Evolutionary conservation across 1,139 yeast genomes (phyloP), one percentile per base, ranked within the genome.

Genomic region (Saccharomyces hybrid): DNA sequence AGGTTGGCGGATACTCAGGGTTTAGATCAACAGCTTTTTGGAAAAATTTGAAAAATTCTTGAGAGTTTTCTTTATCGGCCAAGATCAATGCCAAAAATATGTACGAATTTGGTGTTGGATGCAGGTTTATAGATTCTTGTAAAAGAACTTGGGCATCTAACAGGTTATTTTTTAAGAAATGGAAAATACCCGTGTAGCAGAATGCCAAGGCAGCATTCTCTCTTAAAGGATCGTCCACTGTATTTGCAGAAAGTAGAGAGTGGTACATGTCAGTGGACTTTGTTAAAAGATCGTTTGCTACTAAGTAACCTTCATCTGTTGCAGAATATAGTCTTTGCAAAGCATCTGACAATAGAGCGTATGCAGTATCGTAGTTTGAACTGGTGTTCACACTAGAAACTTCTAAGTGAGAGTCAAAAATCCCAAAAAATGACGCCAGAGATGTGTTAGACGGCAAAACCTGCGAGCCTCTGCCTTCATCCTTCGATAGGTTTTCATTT

Each of bases 371-470:
- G 4, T 7, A 13, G 13, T 7, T 13, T 32, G 27, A 42, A n/a
- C 50, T 84, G 84, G 53, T 67, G 72, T 55, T 67, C 57, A 53
- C 64, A 57, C 9, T 62, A 62, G 29, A 68, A 54, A 16, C 16
- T 32, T 59, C 51, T 6, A 61, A 56, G 55, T 71, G 74, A 25
- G 64, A 61, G 46, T 66, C 60, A 56, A 72, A 71, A 41, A 73
- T 90, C 61, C 88, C 87, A 66, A 89, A 83, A 77, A 88, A 90
- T 1, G 96, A 84, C 51, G 88, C 80, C 63, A 88, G 77, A 59
- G 93, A 85, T 34, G 95, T 82, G 51, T 95, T 84, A 32, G 96
- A 84, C 51, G 97, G 97, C 68, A 91, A 79, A 54, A 75, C 77
- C 56, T 79, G 79, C 25, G 13, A 38, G 23, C n/a, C 25, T 14